Percentiles rank a stretch among this genome's conserved stretches.
Conservation (phyloP, 1,284 basidiomycete genomes). For the Trametes hirsuta region DNA sequence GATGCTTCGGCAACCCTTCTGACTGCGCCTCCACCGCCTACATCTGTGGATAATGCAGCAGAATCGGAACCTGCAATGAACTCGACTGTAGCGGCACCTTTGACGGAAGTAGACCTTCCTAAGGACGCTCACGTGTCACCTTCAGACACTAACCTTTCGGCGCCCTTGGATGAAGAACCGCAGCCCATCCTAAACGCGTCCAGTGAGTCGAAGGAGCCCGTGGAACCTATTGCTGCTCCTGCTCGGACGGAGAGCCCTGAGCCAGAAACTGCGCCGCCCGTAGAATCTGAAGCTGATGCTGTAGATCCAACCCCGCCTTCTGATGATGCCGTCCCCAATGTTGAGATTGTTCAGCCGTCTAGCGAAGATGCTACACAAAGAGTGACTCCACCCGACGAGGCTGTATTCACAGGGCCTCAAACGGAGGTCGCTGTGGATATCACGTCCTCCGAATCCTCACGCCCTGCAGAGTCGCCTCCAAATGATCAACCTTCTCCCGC, state of each 20-base stretch:
- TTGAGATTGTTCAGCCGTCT: neutral
- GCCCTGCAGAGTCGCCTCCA: neutral
- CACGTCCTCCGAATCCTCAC: neutral
- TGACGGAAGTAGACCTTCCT: no score
- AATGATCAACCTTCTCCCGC: neutral
- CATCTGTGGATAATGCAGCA: neutral
- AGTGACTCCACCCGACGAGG: neutral
- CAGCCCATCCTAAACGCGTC: no score
- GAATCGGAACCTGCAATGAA: neutral
- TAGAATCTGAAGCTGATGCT: no score
- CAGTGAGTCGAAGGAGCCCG: no score
- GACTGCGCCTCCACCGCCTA: neutral
- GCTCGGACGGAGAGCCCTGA: no score
- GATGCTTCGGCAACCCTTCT: conserved; percentile 9
- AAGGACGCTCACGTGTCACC: no score
- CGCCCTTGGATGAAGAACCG: no score
- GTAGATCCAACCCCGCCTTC: neutral
- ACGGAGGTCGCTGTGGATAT: neutral
- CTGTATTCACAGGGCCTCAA: neutral
- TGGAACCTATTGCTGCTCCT: no score
- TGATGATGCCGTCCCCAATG: neutral
- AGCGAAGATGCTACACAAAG: neutral
- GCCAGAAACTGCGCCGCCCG: no score
- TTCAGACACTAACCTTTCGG: no score
- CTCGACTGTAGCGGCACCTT: no score